Percentiles rank a stretch among this genome's conserved stretches.
Evolutionary conservation across 2,329 filamentous ascomycete species (phyloP).

Genomic region (Thermomyces lanuginosus): DNA sequence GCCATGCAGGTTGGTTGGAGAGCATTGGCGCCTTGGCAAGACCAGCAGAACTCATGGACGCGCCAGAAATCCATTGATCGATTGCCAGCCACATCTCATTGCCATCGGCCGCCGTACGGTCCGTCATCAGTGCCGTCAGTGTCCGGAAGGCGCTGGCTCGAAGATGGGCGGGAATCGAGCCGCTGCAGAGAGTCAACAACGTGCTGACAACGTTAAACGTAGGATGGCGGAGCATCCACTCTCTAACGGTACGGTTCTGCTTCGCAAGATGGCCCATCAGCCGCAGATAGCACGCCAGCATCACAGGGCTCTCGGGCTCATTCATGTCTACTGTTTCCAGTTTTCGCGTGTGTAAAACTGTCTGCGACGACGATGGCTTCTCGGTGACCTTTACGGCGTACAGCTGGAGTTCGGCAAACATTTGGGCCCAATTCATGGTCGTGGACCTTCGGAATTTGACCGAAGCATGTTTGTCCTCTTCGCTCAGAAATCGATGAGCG

Average conservation of each 20-base stretch:
- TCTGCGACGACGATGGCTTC: constrained; percentile 43
- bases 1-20: constrained; percentile 25
- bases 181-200: constrained; percentile 63
- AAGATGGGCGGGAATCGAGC: constrained; percentile 57
- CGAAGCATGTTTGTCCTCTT: constrained; percentile 59
- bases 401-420: constrained; percentile 75
- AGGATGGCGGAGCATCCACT: constrained; percentile 54
- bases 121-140: constrained; percentile 56
- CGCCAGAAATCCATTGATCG: constrained; percentile 61
- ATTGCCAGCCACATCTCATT: constrained; percentile 64
- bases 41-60: constrained; percentile 20
- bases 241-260: constrained; percentile 55
- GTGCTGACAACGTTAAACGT: constrained; percentile 55
- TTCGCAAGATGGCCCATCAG: constrained; percentile 67
- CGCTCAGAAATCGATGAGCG: constrained; percentile 76
- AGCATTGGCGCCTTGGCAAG: constrained; percentile 32
- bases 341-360: constrained; percentile 44
- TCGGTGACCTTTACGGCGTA: constrained; percentile 68
- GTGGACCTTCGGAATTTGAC: constrained; percentile 67
- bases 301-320: constrained; percentile 86
- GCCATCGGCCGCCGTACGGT: constrained; percentile 52
- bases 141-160: constrained; percentile 72
- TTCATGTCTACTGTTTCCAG: constrained; percentile 53
- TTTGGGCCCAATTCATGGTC: constrained; percentile 82
- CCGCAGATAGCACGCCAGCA: constrained; percentile 86